These are phyloP conservation scores for Calonectria crousiana DNA, from an alignment of 2,329 filamentous ascomycete genomes.

Conservation along the genomic window DNA sequence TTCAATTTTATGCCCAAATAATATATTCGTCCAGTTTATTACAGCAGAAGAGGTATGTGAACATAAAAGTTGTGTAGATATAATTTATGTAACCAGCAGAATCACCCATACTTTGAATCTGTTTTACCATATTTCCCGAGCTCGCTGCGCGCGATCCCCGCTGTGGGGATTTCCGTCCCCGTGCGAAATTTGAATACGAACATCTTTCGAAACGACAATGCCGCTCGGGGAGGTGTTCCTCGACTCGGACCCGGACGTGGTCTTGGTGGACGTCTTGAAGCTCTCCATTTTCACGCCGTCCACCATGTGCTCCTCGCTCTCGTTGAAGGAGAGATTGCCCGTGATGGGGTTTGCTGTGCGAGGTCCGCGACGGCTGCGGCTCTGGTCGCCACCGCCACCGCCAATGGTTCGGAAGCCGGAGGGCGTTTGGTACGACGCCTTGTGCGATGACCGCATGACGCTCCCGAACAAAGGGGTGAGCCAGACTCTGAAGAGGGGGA, in stretches of 20 bases:
- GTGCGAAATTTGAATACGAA: slow-evolving; percentile 53
- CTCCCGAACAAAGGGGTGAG: slow-evolving; percentile 48
- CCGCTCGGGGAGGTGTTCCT: slow-evolving; percentile 38
- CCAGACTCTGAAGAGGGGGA: slow-evolving; percentile 57
- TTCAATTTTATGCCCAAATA: not conserved
- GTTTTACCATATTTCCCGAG: slow-evolving; percentile 30
- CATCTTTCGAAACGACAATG: slow-evolving; percentile 57
- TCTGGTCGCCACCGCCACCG: slow-evolving; percentile 47
- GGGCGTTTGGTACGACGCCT: slow-evolving; percentile 53
- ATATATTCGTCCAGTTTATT: not conserved
- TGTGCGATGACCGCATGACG: slow-evolving; percentile 49
- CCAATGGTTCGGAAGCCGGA: slow-evolving; percentile 55
- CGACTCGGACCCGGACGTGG: slow-evolving; percentile 8
- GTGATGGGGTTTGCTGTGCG: slow-evolving; percentile 51
- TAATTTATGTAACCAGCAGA: not conserved
- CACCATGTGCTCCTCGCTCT: slow-evolving; percentile 56
- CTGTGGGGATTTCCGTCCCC: slow-evolving; percentile 35
- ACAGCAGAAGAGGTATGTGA: not conserved
- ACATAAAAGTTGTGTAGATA: not conserved
- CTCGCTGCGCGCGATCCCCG: slow-evolving; percentile 7
- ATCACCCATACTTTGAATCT: not conserved
- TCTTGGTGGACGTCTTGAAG: slow-evolving; percentile 35
- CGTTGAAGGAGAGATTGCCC: slow-evolving; percentile 52
- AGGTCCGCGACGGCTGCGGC: slow-evolving; percentile 47
- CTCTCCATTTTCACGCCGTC: slow-evolving; percentile 55